These are phyloP conservation scores for Sistotremastrum suecicum DNA, from an alignment of 768 basidiomycete species.

Conservation along the genomic window DNA sequence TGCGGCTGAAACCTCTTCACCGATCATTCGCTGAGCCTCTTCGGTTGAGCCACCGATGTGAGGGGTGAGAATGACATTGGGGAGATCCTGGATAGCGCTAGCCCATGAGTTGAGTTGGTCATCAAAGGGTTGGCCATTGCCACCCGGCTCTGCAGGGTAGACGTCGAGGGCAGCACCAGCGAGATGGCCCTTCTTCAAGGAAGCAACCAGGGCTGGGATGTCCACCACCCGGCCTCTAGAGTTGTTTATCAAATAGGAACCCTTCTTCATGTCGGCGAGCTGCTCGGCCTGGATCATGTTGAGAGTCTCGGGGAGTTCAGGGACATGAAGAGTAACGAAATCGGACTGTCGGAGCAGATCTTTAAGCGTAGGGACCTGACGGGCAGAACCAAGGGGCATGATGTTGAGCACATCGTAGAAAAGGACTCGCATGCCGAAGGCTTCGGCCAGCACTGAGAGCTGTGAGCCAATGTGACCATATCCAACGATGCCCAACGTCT, in stretches of 20 bases:
- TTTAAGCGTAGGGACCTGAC: slow-evolving; percentile 70
- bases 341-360: slow-evolving; percentile 68
- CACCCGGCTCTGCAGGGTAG: slow-evolving; percentile 83
- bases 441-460: slow-evolving; percentile 90
- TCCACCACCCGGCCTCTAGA: slow-evolving; percentile 93
- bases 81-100: slow-evolving; percentile 52
- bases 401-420: slow-evolving; percentile 93
- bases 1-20: slow-evolving; percentile 81
- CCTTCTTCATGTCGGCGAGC: slow-evolving; percentile 85
- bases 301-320: slow-evolving; percentile 90
- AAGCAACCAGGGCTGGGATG: slow-evolving; percentile 75
- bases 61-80: slow-evolving; percentile 93
- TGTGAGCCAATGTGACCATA: slow-evolving; percentile 99
- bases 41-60: slow-evolving; percentile 99
- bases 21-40: slow-evolving; percentile 96
- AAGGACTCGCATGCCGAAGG: slow-evolving; percentile 89
- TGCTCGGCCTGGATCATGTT: slow-evolving; percentile 77
- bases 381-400: slow-evolving; percentile 93
- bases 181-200: slow-evolving; percentile 74
- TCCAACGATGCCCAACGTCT: slow-evolving; percentile 94
- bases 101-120: slow-evolving; percentile 82
- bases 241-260: slow-evolving; percentile 95
- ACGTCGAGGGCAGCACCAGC: slow-evolving; percentile 91
- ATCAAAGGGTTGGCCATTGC: slow-evolving; percentile 84
- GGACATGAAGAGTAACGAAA: slow-evolving; percentile 93